phyloP scores from a whole-genome alignment of 2,329 filamentous ascomycete species.

The Alternaria brassicicola region DNA sequence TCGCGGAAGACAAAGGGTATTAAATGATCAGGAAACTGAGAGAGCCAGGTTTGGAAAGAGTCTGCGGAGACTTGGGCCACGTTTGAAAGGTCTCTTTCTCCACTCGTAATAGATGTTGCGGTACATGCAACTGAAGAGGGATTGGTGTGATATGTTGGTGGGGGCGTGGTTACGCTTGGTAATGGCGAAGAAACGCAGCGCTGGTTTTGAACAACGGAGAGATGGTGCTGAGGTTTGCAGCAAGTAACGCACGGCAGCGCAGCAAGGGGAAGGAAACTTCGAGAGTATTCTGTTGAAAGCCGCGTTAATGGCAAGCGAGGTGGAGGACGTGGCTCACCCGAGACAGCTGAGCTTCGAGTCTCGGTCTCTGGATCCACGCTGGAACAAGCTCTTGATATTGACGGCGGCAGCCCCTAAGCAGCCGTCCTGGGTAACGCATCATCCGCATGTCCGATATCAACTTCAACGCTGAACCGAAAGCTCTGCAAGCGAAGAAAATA shows the following conservation, averaged over 20 bases:
- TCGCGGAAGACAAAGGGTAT: constrained; percentile 24
- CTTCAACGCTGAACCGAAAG: constrained; percentile 6
- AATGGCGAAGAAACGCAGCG: background rate
- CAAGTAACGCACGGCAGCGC: background rate
- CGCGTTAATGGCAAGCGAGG: background rate
- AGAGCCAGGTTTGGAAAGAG: constrained; percentile 21
- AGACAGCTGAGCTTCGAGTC: background rate
- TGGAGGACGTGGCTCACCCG: background rate
- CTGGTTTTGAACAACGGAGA: background rate
- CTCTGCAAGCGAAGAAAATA: background rate
- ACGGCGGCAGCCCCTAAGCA: constrained; percentile 1
- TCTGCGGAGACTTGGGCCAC: background rate
- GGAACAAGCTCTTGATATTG: background rate
- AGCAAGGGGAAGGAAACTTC: constrained; percentile 3
- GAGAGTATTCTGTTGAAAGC: background rate
- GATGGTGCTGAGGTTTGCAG: background rate
- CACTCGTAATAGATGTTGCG: background rate
- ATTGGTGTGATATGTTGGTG: background rate
- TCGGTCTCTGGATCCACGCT: background rate
- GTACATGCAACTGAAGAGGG: background rate
- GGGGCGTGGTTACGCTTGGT: background rate
- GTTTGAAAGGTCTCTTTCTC: background rate
- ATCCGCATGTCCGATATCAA: constrained; percentile 4
- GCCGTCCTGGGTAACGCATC: background rate
- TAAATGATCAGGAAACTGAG: constrained; percentile 14